A percentile compares a stretch with the other conserved stretches of the same genome.
Evolutionary conservation across 1,284 basidiomycete species (phyloP).

Genomic region (Ganoderma lucidum): DNA sequence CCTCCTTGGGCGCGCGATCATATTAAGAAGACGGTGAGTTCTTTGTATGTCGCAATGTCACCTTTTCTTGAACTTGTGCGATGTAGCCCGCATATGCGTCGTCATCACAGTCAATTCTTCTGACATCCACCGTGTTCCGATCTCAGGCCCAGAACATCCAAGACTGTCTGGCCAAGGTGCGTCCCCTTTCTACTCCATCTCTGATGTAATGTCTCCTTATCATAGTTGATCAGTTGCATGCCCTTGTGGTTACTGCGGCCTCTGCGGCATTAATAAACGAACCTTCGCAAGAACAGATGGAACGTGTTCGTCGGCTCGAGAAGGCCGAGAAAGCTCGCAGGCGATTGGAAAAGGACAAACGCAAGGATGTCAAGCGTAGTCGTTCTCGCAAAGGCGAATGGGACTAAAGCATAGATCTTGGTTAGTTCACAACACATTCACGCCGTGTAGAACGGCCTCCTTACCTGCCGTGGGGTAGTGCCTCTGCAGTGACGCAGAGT

Average conservation of each 20-base stretch:
- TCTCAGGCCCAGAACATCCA: conserved; percentile 79
- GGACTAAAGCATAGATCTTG: conserved; percentile 27
- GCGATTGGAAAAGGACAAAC: conserved; percentile 58
- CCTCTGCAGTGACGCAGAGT: neutral
- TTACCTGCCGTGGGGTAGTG: neutral
- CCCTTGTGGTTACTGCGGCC: conserved; percentile 57
- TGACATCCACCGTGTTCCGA: conserved; percentile 73
- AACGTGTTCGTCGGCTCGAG: conserved; percentile 58
- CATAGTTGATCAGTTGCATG: conserved; percentile 56
- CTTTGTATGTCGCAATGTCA: neutral
- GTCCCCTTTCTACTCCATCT: conserved; percentile 31
- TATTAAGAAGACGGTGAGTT: conserved; percentile 59
- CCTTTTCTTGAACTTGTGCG: neutral
- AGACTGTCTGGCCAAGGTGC: conserved; percentile 73
- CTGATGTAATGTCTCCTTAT: conserved; percentile 20
- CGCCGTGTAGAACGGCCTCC: neutral
- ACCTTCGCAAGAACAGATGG: conserved; percentile 61
- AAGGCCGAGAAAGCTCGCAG: conserved; percentile 54
- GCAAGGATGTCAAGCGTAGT: conserved; percentile 53
- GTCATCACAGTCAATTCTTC: conserved; percentile 68
- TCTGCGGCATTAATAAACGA: conserved; percentile 58
- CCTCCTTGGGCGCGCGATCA: conserved; percentile 68
- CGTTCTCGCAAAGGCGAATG: conserved; percentile 37
- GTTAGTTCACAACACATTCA: neutral
- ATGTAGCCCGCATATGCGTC: conserved; percentile 68